Evolutionary conservation across 164 flowering plant genomes (phyloP).

Genomic region (Chimonanthus salicifolius): DNA sequence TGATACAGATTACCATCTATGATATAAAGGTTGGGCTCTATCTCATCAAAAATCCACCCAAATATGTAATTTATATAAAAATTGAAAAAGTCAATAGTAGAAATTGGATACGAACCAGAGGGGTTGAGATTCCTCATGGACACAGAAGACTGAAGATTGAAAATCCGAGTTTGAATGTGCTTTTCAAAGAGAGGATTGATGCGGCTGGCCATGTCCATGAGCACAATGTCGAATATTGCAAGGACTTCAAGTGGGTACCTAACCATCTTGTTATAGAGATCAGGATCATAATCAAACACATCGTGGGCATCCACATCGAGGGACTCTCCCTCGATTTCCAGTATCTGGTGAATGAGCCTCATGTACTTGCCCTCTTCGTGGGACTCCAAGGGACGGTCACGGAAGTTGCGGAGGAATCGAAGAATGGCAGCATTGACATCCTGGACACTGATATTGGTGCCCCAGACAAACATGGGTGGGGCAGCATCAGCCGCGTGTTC

Average conservation of each 20-base stretch:
- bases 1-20: too few relatives aligned
- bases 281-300: constrained; percentile 71
- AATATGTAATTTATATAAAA: too few relatives aligned
- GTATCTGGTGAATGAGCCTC: constrained; percentile 45
- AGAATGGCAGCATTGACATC: constrained; percentile 77
- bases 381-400: constrained; percentile 29
- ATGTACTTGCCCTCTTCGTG: constrained; percentile 72
- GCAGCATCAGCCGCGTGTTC: constrained; percentile 34
- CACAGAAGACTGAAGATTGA: constrained; percentile 63
- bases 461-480: constrained; percentile 88
- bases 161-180: constrained; percentile 84
- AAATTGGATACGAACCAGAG: constrained; percentile 51
- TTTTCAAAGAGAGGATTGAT: constrained; percentile 68
- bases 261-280: constrained; percentile 82
- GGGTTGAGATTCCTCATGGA: constrained; percentile 91
- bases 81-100: too few relatives aligned
- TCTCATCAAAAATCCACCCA: too few relatives aligned
- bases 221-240: constrained; percentile 92
- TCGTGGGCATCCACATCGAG: constrained; percentile 84
- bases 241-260: constrained; percentile 91
- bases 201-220: constrained; percentile 75
- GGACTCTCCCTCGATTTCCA: constrained; percentile 80
- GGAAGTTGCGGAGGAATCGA: constrained; percentile 65
- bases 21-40: too few relatives aligned
- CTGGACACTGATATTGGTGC: constrained; percentile 90